These are phyloP conservation scores for Debaryomyces tyrocola DNA, from an alignment of 805 yeast genomes.

Conservation along the genomic window DNA sequence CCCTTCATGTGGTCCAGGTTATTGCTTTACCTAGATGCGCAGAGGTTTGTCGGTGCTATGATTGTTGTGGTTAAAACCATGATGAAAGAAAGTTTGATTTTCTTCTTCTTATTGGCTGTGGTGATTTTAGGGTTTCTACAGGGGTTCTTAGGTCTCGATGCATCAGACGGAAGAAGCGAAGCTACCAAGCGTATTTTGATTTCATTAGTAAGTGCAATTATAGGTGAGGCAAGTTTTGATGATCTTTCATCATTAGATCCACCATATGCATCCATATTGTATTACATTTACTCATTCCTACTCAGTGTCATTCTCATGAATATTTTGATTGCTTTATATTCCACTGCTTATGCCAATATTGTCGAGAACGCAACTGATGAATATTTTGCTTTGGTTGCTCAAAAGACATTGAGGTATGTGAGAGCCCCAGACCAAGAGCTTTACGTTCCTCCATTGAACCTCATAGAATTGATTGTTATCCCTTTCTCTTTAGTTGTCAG, in stretches of 20 bases:
- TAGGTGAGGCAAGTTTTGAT: conserved; percentile 72
- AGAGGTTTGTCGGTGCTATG: conserved; percentile 84
- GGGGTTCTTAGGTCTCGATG: conserved; percentile 84
- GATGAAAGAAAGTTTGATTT: conserved; percentile 84
- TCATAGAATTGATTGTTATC: conserved; percentile 54
- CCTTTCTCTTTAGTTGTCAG: conserved; percentile 36
- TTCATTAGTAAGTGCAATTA: conserved; percentile 67
- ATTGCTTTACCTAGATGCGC: conserved; percentile 73
- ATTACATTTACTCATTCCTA: conserved; percentile 74
- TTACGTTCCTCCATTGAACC: conserved; percentile 81
- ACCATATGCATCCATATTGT: conserved; percentile 81
- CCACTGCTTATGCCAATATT: conserved; percentile 79
- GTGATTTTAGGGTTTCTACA: conserved; percentile 81
- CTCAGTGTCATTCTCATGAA: conserved; percentile 76
- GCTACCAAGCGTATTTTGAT: conserved; percentile 64
- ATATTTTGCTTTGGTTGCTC: conserved; percentile 80
- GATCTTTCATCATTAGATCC: conserved; percentile 73
- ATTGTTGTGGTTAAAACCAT: conserved; percentile 79
- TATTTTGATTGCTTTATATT: conserved; percentile 79
- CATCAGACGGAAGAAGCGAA: conserved; percentile 81
- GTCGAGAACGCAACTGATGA: conserved; percentile 83
- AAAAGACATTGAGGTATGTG: conserved; percentile 77
- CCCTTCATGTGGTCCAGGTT: conserved; percentile 87
- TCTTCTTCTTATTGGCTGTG: conserved; percentile 70
- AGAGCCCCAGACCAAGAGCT: conserved; percentile 88